Conservation (phyloP, 2,329 filamentous ascomycete genomes). For the Parasarocladium wereldwijsianum region DNA sequence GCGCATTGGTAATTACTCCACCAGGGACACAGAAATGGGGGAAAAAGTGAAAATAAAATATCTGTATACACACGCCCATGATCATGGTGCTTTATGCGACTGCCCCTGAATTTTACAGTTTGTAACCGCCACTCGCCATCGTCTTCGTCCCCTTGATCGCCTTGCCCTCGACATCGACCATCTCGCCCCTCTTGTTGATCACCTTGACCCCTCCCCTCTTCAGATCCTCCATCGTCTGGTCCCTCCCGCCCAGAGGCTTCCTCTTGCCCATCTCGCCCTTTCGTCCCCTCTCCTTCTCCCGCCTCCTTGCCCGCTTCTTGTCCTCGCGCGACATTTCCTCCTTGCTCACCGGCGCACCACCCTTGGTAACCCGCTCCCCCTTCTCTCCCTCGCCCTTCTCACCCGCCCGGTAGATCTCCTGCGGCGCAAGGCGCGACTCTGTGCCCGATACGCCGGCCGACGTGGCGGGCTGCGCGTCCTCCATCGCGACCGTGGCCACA, state of each 20-base stretch:
- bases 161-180: slow-evolving; percentile 72
- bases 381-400: slow-evolving; percentile 46
- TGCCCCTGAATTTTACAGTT: slow-evolving; percentile 30
- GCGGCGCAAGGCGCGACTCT: slow-evolving; percentile 69
- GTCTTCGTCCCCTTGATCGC: slow-evolving; percentile 43
- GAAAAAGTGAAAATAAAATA: too few species aligned
- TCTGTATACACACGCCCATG: not conserved
- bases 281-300: slow-evolving; percentile 73
- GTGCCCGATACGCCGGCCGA: slow-evolving; percentile 54
- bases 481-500: slow-evolving; percentile 83
- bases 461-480: slow-evolving; percentile 81
- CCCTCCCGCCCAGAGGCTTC: slow-evolving; percentile 41
- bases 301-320: slow-evolving; percentile 58
- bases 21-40: too few species aligned
- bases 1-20: too few species aligned
- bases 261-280: slow-evolving; percentile 46
- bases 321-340: slow-evolving; percentile 85
- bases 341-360: slow-evolving; percentile 60
- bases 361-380: slow-evolving; percentile 64
- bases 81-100: not conserved
- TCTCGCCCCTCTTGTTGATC: slow-evolving; percentile 77
- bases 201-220: slow-evolving; percentile 83
- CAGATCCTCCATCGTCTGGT: slow-evolving; percentile 46
- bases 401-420: slow-evolving; percentile 82
- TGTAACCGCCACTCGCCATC: slow-evolving; percentile 43